A percentile compares a stretch with the other conserved stretches of the same genome.
phyloP scores from a whole-genome alignment of 176 grass and related monocot genomes.

The Juncus effusus region DNA sequence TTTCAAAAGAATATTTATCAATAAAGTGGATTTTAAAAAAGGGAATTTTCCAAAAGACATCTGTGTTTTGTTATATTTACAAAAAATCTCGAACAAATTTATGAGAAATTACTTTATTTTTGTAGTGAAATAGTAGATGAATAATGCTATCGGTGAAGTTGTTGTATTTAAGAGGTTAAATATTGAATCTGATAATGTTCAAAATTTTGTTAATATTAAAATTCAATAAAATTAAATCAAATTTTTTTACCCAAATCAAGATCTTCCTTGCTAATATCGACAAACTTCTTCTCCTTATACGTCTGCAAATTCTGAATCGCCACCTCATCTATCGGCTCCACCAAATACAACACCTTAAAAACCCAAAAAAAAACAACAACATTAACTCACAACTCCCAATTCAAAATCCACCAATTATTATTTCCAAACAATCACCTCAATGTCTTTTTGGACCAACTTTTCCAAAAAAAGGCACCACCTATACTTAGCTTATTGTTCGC shows the following conservation, averaged over 20 bases:
- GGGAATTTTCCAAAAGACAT: not conserved
- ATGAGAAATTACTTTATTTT: too few species aligned
- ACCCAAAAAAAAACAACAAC: constrained; percentile 6
- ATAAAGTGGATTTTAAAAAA: not conserved
- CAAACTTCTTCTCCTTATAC: constrained; percentile 90
- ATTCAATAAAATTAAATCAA: too few species aligned
- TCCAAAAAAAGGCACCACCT: too few species aligned
- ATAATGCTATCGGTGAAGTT: too few species aligned
- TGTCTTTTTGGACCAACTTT: too few species aligned
- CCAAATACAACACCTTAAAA: constrained; percentile 68
- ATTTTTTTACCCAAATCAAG: constrained; percentile 61
- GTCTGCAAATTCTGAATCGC: constrained; percentile 94
- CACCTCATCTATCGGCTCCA: constrained; percentile 89
- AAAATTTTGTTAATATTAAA: too few species aligned
- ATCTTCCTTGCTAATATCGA: constrained; percentile 90
- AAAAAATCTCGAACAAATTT: too few species aligned
- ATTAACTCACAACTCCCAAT: constrained; percentile 1
- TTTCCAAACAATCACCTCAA: not conserved
- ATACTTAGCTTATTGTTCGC: too few species aligned
- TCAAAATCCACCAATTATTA: not conserved
- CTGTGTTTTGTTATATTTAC: too few species aligned
- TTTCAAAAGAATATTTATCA: constrained; percentile 20
- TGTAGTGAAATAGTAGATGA: too few species aligned
- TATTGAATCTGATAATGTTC: too few species aligned
- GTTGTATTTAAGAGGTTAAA: too few species aligned